These are phyloP conservation scores for Aegilops sharonensis DNA, from an alignment of 176 grass and related monocot genomes.

Conservation along the genomic window DNA sequence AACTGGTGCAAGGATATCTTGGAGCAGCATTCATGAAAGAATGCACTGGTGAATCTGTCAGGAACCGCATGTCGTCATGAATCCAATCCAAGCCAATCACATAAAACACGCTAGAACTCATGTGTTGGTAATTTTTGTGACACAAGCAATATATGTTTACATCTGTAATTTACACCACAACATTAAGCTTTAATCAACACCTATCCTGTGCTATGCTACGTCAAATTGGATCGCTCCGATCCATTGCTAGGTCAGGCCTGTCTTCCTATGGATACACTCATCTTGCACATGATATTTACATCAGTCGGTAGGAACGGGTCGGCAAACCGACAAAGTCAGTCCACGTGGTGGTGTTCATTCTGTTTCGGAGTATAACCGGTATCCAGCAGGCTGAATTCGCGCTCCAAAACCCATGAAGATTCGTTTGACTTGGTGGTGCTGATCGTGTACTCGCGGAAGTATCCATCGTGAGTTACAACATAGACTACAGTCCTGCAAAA, in stretches of 20 bases:
- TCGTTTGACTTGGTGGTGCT: slow-evolving; percentile 56
- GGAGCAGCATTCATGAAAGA: background rate
- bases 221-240: background rate
- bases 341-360: slow-evolving; percentile 11
- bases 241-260: background rate
- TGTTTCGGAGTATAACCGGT: slow-evolving; percentile 28
- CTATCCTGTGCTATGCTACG: background rate
- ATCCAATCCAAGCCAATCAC: background rate
- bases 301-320: background rate
- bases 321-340: background rate
- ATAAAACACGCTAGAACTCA: too few relatives aligned
- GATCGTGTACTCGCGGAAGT: slow-evolving; percentile 70
- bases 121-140: too few relatives aligned
- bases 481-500: slow-evolving; percentile 64
- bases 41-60: background rate
- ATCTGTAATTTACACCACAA: background rate
- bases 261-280: background rate
- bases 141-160: too few relatives aligned
- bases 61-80: background rate
- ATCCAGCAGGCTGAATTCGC: slow-evolving; percentile 64
- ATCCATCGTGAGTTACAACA: slow-evolving; percentile 61
- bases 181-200: background rate
- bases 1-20: background rate
- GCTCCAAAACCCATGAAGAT: slow-evolving; percentile 72
- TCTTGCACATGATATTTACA: background rate